phyloP scores from a whole-genome alignment of 306 rosid genomes.

The Dalbergia cochinchinensis region DNA sequence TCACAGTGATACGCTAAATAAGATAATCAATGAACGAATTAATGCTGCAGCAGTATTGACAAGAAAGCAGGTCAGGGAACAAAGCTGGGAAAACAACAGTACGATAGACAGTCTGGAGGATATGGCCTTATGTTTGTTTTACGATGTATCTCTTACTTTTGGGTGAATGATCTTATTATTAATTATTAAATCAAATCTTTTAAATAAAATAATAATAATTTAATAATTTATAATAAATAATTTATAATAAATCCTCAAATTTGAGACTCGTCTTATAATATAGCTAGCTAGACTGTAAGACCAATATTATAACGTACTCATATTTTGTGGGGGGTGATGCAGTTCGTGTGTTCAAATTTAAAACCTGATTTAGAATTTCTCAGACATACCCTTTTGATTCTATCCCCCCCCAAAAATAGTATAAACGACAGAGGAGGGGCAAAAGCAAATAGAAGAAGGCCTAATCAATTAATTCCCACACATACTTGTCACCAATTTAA shows the following conservation, averaged over 20 bases:
- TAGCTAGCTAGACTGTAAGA: too few relatives aligned
- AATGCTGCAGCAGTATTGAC: conserved; percentile 47
- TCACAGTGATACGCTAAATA: not conserved
- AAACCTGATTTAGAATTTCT: conserved; percentile 36
- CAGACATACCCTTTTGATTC: conserved; percentile 38
- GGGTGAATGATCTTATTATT: too few relatives aligned
- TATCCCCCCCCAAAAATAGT: conserved; percentile 6
- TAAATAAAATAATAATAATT: too few relatives aligned
- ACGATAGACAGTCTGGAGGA: conserved; percentile 55
- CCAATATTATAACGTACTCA: not conserved
- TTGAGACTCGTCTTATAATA: too few relatives aligned
- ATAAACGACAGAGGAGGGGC: too few relatives aligned
- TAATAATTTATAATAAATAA: too few relatives aligned
- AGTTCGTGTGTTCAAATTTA: conserved; percentile 37
- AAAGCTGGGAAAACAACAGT: conserved; percentile 36
- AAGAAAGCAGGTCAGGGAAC: conserved; percentile 49
- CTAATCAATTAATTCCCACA: conserved; percentile 8
- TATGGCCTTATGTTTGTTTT: conserved; percentile 2
- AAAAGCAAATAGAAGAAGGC: conserved; percentile 4
- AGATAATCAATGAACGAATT: conserved; percentile 35
- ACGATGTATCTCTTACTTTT: too few relatives aligned
- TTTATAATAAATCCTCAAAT: too few relatives aligned
- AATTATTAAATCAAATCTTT: too few relatives aligned
- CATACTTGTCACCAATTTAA: conserved; percentile 30
- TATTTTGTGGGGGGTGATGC: conserved; percentile 24